phyloP scores from a whole-genome alignment of 2,329 filamentous ascomycete species.

The Talaromyces sp. region DNA sequence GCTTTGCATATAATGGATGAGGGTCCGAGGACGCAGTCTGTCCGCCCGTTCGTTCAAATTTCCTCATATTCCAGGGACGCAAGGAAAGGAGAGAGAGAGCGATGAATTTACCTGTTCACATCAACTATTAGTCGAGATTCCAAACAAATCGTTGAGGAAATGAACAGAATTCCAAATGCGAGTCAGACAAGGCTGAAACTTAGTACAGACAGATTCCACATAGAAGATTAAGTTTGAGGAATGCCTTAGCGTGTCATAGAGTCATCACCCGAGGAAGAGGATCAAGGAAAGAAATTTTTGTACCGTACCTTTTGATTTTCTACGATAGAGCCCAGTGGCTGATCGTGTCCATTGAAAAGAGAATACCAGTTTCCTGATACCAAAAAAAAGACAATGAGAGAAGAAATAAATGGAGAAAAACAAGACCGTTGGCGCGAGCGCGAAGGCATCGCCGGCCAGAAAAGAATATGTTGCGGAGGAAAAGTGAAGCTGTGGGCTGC shows the following conservation, averaged over 20 bases:
- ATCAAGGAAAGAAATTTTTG: conserved; percentile 8
- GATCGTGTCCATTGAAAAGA: neutral
- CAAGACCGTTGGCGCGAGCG: neutral
- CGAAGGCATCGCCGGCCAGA: neutral
- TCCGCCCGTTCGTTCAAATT: conserved; percentile 64
- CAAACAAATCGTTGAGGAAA: conserved; percentile 15
- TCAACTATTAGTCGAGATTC: conserved; percentile 10
- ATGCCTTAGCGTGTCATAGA: conserved; percentile 60
- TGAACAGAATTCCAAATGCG: conserved; percentile 5
- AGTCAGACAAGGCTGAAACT: conserved; percentile 68
- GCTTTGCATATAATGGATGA: conserved; percentile 50
- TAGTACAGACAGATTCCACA: conserved; percentile 58
- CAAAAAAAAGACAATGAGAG: neutral
- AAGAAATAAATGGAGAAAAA: neutral
- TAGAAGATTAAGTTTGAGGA: conserved; percentile 60
- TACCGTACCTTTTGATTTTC: conserved; percentile 38
- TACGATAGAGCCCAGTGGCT: neutral
- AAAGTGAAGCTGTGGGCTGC: neutral
- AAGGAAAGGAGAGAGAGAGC: conserved; percentile 8
- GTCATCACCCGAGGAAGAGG: conserved; percentile 50
- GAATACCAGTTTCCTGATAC: neutral
- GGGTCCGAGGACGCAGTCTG: conserved; percentile 51
- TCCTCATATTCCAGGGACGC: conserved; percentile 46
- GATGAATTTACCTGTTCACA: conserved; percentile 7
- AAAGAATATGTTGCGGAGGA: neutral